phyloP scores from a whole-genome alignment of 805 yeast species.

The Lipomyces yamanashiensis region DNA sequence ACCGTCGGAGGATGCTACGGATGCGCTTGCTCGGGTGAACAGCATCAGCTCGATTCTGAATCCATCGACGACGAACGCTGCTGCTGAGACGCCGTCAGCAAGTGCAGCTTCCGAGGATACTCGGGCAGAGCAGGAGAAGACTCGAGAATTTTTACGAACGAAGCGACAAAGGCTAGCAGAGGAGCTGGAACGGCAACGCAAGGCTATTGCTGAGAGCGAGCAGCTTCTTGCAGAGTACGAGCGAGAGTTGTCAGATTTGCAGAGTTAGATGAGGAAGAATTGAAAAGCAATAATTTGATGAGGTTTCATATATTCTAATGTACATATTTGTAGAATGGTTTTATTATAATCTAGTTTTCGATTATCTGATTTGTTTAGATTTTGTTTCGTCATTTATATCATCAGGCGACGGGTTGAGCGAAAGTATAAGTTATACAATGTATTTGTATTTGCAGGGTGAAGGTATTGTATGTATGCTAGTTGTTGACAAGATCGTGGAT shows the following conservation, averaged over 20 bases:
- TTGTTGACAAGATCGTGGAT: no score
- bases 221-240: slow-evolving; percentile 42
- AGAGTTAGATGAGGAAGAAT: background rate
- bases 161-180: slow-evolving; percentile 45
- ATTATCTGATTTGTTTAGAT: background rate
- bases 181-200: slow-evolving; percentile 41
- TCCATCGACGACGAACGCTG: slow-evolving; percentile 14
- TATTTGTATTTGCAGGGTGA: no score
- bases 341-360: no score
- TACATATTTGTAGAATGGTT: background rate
- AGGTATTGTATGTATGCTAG: no score
- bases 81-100: background rate
- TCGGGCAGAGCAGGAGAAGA: slow-evolving; percentile 6
- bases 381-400: background rate
- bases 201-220: slow-evolving; percentile 41
- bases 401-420: no score
- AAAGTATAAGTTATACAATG: no score
- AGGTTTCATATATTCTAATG: background rate
- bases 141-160: slow-evolving; percentile 44
- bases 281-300: background rate
- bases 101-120: slow-evolving; percentile 5
- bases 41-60: slow-evolving; percentile 36
- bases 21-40: slow-evolving; percentile 17
- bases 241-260: slow-evolving; percentile 37
- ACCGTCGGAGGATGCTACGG: slow-evolving; percentile 7